Conservation (phyloP, 106 monocot species). For the Posidonia australis region DNA sequence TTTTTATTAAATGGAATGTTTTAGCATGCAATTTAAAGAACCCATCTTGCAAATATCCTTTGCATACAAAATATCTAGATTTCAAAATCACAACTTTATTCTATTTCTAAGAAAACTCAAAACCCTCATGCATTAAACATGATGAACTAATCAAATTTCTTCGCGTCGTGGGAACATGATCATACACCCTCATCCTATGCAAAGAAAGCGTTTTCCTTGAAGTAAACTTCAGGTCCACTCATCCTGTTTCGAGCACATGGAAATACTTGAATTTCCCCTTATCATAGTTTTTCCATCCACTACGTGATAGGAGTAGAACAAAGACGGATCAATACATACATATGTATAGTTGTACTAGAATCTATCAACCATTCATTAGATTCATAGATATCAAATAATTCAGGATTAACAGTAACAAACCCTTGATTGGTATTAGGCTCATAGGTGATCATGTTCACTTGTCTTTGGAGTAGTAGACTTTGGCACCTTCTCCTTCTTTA, state of each 20-base stretch:
- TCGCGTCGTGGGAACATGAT: neutral
- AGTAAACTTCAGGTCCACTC: neutral
- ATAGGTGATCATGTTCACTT: no score
- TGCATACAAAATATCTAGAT: no score
- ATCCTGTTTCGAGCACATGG: neutral
- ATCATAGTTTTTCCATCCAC: neutral
- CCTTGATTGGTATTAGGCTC: no score
- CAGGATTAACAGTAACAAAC: neutral
- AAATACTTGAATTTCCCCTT: neutral
- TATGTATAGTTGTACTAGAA: neutral
- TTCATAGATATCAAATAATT: neutral
- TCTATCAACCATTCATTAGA: neutral
- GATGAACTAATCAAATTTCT: neutral
- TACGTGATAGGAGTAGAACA: neutral
- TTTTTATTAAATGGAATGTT: no score
- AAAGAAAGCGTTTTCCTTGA: neutral
- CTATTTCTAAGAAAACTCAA: neutral
- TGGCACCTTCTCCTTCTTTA: no score
- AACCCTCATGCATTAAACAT: no score
- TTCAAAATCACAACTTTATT: neutral
- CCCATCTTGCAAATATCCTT: no score
- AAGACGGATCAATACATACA: neutral
- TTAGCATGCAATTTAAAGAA: no score
- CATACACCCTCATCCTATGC: no score
- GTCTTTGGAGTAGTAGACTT: no score